Evolutionary conservation across 2,329 filamentous ascomycete species (phyloP).

Genomic region (Fusarium liriodendri): DNA sequence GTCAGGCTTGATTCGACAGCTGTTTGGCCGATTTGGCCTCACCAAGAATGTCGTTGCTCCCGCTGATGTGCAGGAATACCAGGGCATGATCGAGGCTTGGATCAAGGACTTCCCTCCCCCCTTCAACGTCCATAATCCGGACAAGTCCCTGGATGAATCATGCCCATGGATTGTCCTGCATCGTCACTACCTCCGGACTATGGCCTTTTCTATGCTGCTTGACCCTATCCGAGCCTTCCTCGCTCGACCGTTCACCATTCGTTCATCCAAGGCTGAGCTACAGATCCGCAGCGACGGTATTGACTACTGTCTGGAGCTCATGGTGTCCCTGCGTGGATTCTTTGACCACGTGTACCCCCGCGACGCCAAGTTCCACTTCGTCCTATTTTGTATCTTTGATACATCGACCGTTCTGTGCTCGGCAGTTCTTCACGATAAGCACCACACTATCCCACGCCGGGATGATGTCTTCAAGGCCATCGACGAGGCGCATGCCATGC

Average conservation of each 20-base stretch:
- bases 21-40: conserved; percentile 47
- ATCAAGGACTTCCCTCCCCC: conserved; percentile 55
- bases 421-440: conserved; percentile 61
- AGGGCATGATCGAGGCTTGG: conserved; percentile 54
- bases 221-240: conserved; percentile 59
- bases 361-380: conserved; percentile 61
- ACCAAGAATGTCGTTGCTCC: conserved; percentile 44
- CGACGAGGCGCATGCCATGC: conserved; percentile 48
- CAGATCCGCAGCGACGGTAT: conserved; percentile 55
- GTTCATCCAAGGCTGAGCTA: conserved; percentile 47
- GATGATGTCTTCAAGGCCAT: conserved; percentile 55
- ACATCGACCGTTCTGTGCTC: conserved; percentile 63
- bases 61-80: conserved; percentile 49
- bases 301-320: conserved; percentile 56
- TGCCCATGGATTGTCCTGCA: conserved; percentile 59
- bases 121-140: conserved; percentile 53
- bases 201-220: conserved; percentile 58
- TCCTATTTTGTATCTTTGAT: conserved; percentile 63
- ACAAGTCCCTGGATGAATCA: conserved; percentile 54
- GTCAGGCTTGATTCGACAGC: conserved; percentile 46
- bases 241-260: conserved; percentile 48
- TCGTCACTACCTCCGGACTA: conserved; percentile 57
- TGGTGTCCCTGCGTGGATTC: conserved; percentile 53
- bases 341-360: conserved; percentile 58
- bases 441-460: conserved; percentile 53